A percentile compares a stretch with the other conserved stretches of the same genome.
phyloP scores from a whole-genome alignment of 2,329 filamentous ascomycete genomes.

The Cyclaneusma minus region DNA sequence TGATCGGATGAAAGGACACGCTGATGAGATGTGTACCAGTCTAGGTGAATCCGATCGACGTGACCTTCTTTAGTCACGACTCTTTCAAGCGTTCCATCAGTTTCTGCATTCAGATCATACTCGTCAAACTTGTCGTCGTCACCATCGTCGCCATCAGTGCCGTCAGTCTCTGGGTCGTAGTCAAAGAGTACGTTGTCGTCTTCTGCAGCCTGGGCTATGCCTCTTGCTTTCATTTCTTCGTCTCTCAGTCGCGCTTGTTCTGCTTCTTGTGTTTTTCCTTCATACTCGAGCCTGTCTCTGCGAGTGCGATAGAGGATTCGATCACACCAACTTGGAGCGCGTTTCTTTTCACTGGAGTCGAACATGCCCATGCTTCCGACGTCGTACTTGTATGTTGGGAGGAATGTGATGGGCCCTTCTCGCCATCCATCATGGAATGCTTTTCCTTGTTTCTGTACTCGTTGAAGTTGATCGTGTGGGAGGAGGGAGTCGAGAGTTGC shows the following conservation, averaged over 20 bases:
- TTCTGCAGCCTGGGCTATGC: conserved; percentile 55
- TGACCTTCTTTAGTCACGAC: conserved; percentile 43
- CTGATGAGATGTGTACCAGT: conserved; percentile 76
- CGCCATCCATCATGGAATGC: conserved; percentile 84
- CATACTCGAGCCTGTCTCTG: conserved; percentile 50
- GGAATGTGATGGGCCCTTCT: conserved; percentile 74
- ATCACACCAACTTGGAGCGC: conserved; percentile 94
- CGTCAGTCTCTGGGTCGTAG: conserved; percentile 74
- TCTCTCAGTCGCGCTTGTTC: conserved; percentile 56
- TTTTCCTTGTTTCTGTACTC: conserved; percentile 59
- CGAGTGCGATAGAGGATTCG: conserved; percentile 76
- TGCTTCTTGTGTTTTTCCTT: conserved; percentile 46
- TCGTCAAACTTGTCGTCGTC: conserved; percentile 45
- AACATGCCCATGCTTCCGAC: conserved; percentile 84
- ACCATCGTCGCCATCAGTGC: conserved; percentile 27
- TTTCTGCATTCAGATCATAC: conserved; percentile 26
- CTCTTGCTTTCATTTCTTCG: conserved; percentile 70
- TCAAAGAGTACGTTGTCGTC: conserved; percentile 80
- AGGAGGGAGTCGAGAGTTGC: conserved; percentile 77
- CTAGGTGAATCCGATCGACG: conserved; percentile 35
- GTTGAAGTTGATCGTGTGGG: conserved; percentile 73
- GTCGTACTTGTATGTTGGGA: conserved; percentile 97
- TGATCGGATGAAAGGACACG: conserved; percentile 86
- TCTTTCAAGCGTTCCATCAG: conserved; percentile 26
- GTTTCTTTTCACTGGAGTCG: conserved; percentile 87